These are phyloP conservation scores for Dendryphion nanum DNA, from an alignment of 2,329 filamentous ascomycete genomes.

Conservation along the genomic window DNA sequence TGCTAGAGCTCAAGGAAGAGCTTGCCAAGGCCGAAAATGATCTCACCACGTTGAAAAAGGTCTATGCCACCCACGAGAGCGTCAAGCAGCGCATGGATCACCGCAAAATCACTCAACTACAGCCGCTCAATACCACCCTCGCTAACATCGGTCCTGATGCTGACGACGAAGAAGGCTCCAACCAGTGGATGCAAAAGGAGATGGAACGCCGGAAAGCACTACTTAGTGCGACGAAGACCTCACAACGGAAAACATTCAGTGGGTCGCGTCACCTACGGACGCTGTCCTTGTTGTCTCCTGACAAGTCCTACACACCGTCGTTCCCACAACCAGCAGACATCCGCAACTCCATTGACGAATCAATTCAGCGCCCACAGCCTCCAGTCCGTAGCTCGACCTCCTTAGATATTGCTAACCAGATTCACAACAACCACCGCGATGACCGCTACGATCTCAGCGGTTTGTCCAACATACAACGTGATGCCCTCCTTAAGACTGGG, in stretches of 20 bases:
- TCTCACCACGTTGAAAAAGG: constrained; percentile 72
- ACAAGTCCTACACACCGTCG: constrained; percentile 35
- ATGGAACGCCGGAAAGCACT: constrained; percentile 72
- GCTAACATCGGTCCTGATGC: constrained; percentile 27
- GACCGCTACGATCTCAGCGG: constrained; percentile 32
- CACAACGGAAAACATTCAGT: constrained; percentile 61
- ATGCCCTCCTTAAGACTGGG: constrained; percentile 40
- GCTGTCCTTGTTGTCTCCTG: constrained; percentile 78
- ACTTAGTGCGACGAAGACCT: constrained; percentile 50
- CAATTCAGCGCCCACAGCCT: constrained; percentile 4
- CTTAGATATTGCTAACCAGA: constrained; percentile 28
- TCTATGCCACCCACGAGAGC: constrained; percentile 77
- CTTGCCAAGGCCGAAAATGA: constrained; percentile 78
- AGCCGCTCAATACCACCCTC: constrained; percentile 49
- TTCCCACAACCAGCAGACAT: constrained; percentile 40
- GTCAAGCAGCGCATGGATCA: constrained; percentile 71
- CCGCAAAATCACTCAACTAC: constrained; percentile 54
- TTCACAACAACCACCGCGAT: constrained; percentile 20
- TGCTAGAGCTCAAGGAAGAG: constrained; percentile 89
- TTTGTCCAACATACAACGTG: constrained; percentile 33
- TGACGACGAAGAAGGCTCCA: constrained; percentile 48
- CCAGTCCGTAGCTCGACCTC: constrained; percentile 26
- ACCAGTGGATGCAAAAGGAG: constrained; percentile 54
- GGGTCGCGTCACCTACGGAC: constrained; percentile 62
- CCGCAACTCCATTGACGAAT: constrained; percentile 26